These are phyloP conservation scores for Huntiella bhutanensis DNA, from an alignment of 2,329 filamentous ascomycete genomes.

Conservation along the genomic window DNA sequence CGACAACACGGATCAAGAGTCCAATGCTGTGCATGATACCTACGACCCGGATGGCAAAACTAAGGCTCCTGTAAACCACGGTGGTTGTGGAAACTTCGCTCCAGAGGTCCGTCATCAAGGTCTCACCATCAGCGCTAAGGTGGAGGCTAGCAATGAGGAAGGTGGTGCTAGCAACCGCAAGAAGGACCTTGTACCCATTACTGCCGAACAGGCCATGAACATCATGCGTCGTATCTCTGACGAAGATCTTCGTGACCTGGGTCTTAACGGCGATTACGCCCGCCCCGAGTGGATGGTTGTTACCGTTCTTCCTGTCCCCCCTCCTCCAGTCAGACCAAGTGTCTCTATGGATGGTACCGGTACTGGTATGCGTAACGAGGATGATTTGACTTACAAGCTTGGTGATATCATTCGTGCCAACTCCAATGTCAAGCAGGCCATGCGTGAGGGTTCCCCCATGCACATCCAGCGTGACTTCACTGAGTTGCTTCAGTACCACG, in stretches of 20 bases:
- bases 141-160: slow-evolving; percentile 43
- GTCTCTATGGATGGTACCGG: slow-evolving; percentile 93
- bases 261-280: slow-evolving; percentile 84
- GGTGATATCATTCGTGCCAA: slow-evolving; percentile 97
- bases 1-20: slow-evolving; percentile 56
- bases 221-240: slow-evolving; percentile 75
- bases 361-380: slow-evolving; percentile 83
- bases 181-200: slow-evolving; percentile 65
- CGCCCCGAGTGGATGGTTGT: slow-evolving; percentile 97
- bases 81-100: slow-evolving; percentile 82
- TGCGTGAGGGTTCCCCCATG: slow-evolving; percentile 75
- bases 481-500: slow-evolving; percentile 83
- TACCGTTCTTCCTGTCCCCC: slow-evolving; percentile 84
- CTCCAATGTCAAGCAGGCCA: slow-evolving; percentile 77
- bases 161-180: slow-evolving; percentile 25
- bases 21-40: slow-evolving; percentile 49
- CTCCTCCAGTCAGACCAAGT: slow-evolving; percentile 86
- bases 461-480: slow-evolving; percentile 88
- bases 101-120: slow-evolving; percentile 77
- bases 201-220: slow-evolving; percentile 64
- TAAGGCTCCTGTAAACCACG: slow-evolving; percentile 42
- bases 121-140: slow-evolving; percentile 50
- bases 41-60: slow-evolving; percentile 40
- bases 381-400: slow-evolving; percentile 98
- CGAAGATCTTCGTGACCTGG: slow-evolving; percentile 67